A percentile compares a stretch with the other conserved stretches of the same genome.
phyloP scores from a whole-genome alignment of 2,329 filamentous ascomycete species.

The Dendryphion nanum region DNA sequence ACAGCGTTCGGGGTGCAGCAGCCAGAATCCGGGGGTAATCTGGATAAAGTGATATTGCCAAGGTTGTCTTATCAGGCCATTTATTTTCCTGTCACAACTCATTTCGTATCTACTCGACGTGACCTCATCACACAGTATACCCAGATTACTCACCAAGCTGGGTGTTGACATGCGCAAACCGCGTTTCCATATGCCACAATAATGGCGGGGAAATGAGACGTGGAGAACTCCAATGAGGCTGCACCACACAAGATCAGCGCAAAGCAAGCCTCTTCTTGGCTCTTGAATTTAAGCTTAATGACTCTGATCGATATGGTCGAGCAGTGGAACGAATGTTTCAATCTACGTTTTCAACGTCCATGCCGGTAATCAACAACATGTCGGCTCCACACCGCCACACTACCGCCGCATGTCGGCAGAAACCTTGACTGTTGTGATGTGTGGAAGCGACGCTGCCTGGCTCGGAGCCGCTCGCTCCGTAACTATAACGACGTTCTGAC shows the following conservation, averaged over 20 bases:
- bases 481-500: too few relatives aligned
- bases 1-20: conserved; percentile 4
- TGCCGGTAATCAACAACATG: conserved; percentile 10
- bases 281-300: conserved; percentile 9
- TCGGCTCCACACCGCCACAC: conserved; percentile 13
- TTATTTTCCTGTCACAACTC: conserved; percentile 1
- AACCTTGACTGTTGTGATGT: conserved; percentile 1
- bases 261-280: not conserved
- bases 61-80: conserved; percentile 7
- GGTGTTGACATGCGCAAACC: conserved; percentile 2
- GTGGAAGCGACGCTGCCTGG: conserved; percentile 1
- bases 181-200: conserved; percentile 5
- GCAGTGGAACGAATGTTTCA: conserved; percentile 10
- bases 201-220: conserved; percentile 7
- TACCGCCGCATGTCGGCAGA: conserved; percentile 11
- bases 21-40: conserved; percentile 9
- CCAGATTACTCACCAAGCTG: not conserved
- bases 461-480: not conserved
- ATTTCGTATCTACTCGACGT: conserved; percentile 1
- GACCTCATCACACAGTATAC: conserved; percentile 5
- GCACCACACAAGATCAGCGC: not conserved
- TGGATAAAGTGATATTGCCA: conserved; percentile 6
- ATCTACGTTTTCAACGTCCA: conserved; percentile 5
- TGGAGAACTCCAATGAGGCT: conserved; percentile 1
- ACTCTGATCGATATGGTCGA: conserved; percentile 7